Conservation (phyloP, 208 protist genomes). For the Leishmania gerbilli region DNA sequence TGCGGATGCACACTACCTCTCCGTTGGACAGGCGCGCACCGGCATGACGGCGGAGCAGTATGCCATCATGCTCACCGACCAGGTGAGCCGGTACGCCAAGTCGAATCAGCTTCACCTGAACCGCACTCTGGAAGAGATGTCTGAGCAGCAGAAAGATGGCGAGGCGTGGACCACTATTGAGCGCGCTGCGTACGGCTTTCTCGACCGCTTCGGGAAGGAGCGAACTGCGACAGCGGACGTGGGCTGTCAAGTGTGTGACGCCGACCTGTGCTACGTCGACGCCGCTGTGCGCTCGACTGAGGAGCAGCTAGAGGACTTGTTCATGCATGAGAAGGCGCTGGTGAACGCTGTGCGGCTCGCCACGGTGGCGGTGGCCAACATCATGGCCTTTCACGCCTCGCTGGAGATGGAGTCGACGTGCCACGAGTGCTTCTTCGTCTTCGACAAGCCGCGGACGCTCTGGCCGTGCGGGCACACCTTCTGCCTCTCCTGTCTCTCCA, state of each 20-base stretch:
- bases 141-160: neutral
- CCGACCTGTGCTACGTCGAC: slow-evolving; percentile 80
- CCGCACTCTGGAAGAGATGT: neutral
- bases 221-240: slow-evolving; percentile 37
- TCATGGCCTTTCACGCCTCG: slow-evolving; percentile 83
- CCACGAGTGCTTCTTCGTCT: slow-evolving; percentile 87
- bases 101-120: slow-evolving; percentile 42
- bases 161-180: neutral
- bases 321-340: slow-evolving; percentile 68
- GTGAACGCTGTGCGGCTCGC: slow-evolving; percentile 58
- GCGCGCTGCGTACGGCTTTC: slow-evolving; percentile 46
- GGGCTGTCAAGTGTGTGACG: slow-evolving; percentile 68
- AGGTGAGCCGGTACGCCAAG: slow-evolving; percentile 70
- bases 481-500: slow-evolving; percentile 70
- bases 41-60: slow-evolving; percentile 55
- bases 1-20: slow-evolving; percentile 61
- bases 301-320: slow-evolving; percentile 70
- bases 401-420: slow-evolving; percentile 90
- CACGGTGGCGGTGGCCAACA: slow-evolving; percentile 71
- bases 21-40: slow-evolving; percentile 33
- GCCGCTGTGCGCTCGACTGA: slow-evolving; percentile 51
- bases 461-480: slow-evolving; percentile 93
- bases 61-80: slow-evolving; percentile 66
- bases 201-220: slow-evolving; percentile 61
- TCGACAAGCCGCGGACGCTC: slow-evolving; percentile 77